These are phyloP conservation scores for Starmerella stigmatis DNA, from an alignment of 805 yeast genomes.

Conservation along the genomic window DNA sequence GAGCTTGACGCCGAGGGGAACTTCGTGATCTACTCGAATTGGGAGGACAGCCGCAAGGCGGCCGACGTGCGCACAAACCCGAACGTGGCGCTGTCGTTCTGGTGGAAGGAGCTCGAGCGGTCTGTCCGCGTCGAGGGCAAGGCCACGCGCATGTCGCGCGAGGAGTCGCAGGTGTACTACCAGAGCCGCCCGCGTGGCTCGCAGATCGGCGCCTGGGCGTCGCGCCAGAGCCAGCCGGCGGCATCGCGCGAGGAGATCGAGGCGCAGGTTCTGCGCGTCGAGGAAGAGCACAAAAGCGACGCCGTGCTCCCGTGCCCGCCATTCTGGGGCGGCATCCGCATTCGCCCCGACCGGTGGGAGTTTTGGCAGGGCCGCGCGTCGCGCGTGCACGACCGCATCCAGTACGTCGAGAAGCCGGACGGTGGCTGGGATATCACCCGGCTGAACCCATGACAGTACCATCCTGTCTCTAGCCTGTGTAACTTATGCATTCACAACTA, in stretches of 20 bases:
- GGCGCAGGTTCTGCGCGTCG: conserved; percentile 37
- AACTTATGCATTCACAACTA: not conserved
- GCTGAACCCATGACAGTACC: conserved; percentile 37
- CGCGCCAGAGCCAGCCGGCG: conserved; percentile 69
- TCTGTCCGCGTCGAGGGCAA: conserved; percentile 89
- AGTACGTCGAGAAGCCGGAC: conserved; percentile 48
- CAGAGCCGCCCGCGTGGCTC: conserved; percentile 86
- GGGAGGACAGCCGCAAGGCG: conserved; percentile 79
- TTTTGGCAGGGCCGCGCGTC: conserved; percentile 95
- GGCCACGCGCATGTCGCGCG: conserved; percentile 61
- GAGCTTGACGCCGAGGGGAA: conserved; percentile 73
- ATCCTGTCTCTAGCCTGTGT: not conserved
- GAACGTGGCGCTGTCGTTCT: conserved; percentile 73
- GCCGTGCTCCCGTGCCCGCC: conserved; percentile 81
- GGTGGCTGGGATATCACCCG: conserved; percentile 55
- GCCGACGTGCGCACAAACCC: conserved; percentile 61
- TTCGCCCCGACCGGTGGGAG: conserved; percentile 82
- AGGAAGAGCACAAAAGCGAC: conserved; percentile 49
- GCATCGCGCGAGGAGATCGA: conserved; percentile 55
- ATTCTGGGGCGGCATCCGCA: conserved; percentile 88
- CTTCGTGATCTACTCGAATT: conserved; percentile 79
- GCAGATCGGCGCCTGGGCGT: conserved; percentile 92
- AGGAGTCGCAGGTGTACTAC: conserved; percentile 68
- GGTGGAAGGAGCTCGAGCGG: conserved; percentile 84
- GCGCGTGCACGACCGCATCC: conserved; percentile 81